Base-by-base conservation (phyloP, 768 basidiomycete species). In the Pulveroboletus sp. region DNA sequence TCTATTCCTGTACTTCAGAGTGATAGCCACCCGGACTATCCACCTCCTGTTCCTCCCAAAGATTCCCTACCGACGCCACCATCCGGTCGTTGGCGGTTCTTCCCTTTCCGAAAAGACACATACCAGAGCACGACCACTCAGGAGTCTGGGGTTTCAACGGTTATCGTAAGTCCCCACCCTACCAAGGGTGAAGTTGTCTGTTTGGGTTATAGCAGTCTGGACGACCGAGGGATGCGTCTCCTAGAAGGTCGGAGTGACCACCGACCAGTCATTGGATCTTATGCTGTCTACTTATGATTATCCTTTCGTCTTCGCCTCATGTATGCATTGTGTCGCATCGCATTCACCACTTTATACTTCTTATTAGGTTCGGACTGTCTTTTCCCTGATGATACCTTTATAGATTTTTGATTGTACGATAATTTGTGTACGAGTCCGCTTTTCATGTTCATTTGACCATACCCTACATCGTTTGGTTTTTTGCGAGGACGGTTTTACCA, bases 161-260 rank as follows among this genome's bases (percentile, higher is more conserved):
- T 61, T 13, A 48, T 53, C 3, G 43, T 52, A 10, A 51, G 55
- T 9, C 55, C 70, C 14, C 59, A 60, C 3, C 78, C 74, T 36
- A 60, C 70, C 31, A 80, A 72, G 54, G 91, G 91, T 3, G 88
- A 92, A 39, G 74, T 94, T 3, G 67, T 82, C 7, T 90, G 88
- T 59, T 63, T 92, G 4, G 69, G 70, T 36, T 94, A 94, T 61
- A 69, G 78, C 53, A 88, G 85, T 13, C 73, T 93, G 17, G 81
- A 87, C 52, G 89, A 94, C 61, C 72, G 75, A 25, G 80, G 72
- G 7, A 92, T 94, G 85, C 75, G 81, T 34, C 73, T 77, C 48
- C 65, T 94, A 46, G 85, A 87, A 64, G 90, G 87, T 14, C 76
- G 85, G 36, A 87, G 85, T 55, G 90, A 94, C 64, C 90, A 94